Evolutionary conservation across 208 protist species (phyloP), one percentile per base, ranked within the genome.

Genomic region (Leishmania arabica): DNA sequence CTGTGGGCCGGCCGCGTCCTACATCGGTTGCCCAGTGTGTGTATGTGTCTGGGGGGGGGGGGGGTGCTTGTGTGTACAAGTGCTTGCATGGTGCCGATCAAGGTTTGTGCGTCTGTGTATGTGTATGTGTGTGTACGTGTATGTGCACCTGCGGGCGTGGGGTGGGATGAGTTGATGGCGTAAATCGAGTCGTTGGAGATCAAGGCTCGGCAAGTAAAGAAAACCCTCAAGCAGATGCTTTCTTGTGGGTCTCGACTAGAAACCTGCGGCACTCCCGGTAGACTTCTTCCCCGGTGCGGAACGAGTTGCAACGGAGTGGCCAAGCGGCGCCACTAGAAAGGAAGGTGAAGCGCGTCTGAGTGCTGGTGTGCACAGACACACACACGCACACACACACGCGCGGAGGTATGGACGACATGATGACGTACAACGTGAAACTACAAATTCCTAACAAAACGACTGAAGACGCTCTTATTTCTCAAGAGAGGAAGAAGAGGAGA

Each of bases 381-480:
- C 56, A n/a, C 21, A n/a, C 56, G 31, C 24, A n/a, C 56, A n/a
- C 24, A n/a, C 56, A 1, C 24, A 6, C 8, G 24, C 21, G 60
- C n/a, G n/a, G n/a, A 31, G 60, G 68, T 58, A 13, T 31, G 34
- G 71, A 47, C 31, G 51, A 42, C 21, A n/a, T 71, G 76, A 80
- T 80, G 73, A 84, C 72, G 49, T 34, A 56, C 71, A 76, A 40
- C 17, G 79, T 76, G 34, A 87, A 80, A 74, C 54, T 15, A 21
- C 31, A 60, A 78, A 60, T 70, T 85, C 85, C 85, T 89, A 89
- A 89, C 86, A 86, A 89, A 85, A 85, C 83, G 82, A 68, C 86
- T 89, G 86, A 86, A 37, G 17, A 13, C 3, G 42, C 71, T 62
- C 73, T 54, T 58, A 19, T 21, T n/a, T 37, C 49, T 27, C 42